Evolutionary conservation across 371 early-diverging fungal genomes (phyloP).

Genomic region (Mortierella sp.): DNA sequence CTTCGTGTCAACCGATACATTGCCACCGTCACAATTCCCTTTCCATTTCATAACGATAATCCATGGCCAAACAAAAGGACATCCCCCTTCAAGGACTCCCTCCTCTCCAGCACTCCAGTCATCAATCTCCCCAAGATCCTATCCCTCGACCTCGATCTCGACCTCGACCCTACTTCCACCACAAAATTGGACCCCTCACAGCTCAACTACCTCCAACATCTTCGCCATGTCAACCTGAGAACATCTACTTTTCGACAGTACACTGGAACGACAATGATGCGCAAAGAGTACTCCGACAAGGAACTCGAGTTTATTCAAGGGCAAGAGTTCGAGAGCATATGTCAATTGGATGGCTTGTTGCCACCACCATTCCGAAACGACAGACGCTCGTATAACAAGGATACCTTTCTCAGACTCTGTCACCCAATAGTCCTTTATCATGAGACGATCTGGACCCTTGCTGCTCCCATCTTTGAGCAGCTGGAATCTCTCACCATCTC

Average conservation of each 20-base stretch:
- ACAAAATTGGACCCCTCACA: no score
- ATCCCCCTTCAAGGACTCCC: neutral
- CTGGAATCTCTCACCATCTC: neutral
- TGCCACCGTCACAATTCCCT: neutral
- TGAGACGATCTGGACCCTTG: neutral
- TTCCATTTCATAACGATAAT: neutral
- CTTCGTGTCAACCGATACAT: neutral
- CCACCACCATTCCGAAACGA: neutral
- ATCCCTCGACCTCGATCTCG: neutral
- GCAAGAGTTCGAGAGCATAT: neutral
- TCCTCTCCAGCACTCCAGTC: neutral
- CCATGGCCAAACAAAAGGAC: neutral
- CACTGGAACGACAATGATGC: neutral
- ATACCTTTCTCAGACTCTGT: neutral
- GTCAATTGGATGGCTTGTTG: neutral
- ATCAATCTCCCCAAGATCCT: neutral
- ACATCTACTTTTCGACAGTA: neutral
- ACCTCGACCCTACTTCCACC: neutral
- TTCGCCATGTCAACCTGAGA: neutral
- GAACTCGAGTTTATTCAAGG: neutral
- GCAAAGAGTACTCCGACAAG: no score
- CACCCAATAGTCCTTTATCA: neutral
- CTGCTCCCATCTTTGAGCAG: neutral
- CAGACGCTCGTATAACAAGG: neutral
- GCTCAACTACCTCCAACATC: neutral